Evolutionary conservation across 192 early-diverging fungal species (phyloP), one percentile per base, ranked within the genome.

Genomic region (Backusella westeae): DNA sequence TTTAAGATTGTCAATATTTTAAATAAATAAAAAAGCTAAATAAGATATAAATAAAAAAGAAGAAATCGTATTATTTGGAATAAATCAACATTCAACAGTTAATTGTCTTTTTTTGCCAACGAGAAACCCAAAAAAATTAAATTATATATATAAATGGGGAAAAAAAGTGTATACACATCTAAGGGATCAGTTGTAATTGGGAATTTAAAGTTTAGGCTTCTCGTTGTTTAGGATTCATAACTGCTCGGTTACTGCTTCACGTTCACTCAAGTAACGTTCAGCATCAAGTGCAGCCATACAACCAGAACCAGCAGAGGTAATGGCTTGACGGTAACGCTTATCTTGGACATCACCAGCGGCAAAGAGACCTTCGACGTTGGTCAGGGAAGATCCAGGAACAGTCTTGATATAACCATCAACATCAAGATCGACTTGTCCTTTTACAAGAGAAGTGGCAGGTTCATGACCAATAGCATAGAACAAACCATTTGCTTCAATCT

Each of bases 271-370:
- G 89, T 91, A 99, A 83, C 96, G 89, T 84, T 99, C 98, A 81
- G 93, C 92, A 82, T 99, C 98, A 32, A 99, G 84, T 15, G 96
- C 96, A 23, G 98, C 95, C 95, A 97, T 97, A 87, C 98, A 99
- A 46, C 98, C 98, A 29, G 93, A 92, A 44, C 98, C 95, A 34
- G 97, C 97, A 71, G 94, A 95, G 23, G 98, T 99, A 76, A 99
- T 90, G 14, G 98, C 98, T 85, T 99, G 97, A 77, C 97, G 93
- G 87, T 99, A 99, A 10, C 81, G 90, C 82, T 92, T 93, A 82
- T 99, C 98, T 79, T 98, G 94, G 66, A 99, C 96, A 88, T 99
- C 98, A 75, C 98, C 98, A 26, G 93, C 93, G 36, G 98, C 98
- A 90, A 98, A 99, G 65, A 99, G 93, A 75, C 98, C 98, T 71